These are phyloP conservation scores for Alliaria petiolata DNA, from an alignment of 345 rosid species.

Conservation along the genomic window DNA sequence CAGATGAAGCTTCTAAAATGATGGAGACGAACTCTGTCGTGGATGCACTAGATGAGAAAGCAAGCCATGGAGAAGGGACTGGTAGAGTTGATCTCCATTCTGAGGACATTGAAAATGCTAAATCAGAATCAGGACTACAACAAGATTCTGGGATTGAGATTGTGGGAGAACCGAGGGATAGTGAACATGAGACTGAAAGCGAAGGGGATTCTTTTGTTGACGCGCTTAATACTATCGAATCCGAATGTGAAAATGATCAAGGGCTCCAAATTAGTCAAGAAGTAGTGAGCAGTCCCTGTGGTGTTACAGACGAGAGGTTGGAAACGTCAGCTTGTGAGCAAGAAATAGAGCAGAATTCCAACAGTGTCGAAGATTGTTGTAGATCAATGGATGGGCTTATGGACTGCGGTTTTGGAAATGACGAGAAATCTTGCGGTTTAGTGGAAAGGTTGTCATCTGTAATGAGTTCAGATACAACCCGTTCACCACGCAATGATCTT, in stretches of 20 bases:
- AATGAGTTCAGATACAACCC: slow-evolving; percentile 33
- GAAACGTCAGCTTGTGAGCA: slow-evolving; percentile 21
- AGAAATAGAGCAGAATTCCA: slow-evolving; percentile 1
- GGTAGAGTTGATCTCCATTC: slow-evolving; percentile 25
- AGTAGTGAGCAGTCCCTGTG: not conserved
- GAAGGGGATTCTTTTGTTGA: slow-evolving; percentile 74
- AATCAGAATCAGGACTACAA: slow-evolving; percentile 29
- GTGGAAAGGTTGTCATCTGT: slow-evolving; percentile 18
- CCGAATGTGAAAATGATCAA: slow-evolving; percentile 51
- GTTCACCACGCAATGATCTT: not conserved
- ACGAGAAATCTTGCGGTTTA: slow-evolving; percentile 10
- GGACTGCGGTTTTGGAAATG: not conserved
- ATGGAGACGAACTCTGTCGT: slow-evolving; percentile 5
- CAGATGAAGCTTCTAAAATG: slow-evolving; percentile 35
- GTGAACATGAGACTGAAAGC: slow-evolving; percentile 61
- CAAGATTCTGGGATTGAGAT: slow-evolving; percentile 48
- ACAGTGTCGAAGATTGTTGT: slow-evolving; percentile 3
- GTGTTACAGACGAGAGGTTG: slow-evolving; percentile 1
- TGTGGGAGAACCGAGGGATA: slow-evolving; percentile 60
- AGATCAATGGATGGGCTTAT: not conserved
- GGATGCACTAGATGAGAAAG: slow-evolving; percentile 15
- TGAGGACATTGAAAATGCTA: slow-evolving; percentile 29
- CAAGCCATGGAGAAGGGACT: slow-evolving; percentile 19
- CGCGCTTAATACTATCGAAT: slow-evolving; percentile 80
- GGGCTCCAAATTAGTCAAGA: slow-evolving; percentile 19